Evolutionary conservation across 2,329 filamentous ascomycete species (phyloP), one percentile per base, ranked within the genome.

Genomic region (Huntiella savannae): DNA sequence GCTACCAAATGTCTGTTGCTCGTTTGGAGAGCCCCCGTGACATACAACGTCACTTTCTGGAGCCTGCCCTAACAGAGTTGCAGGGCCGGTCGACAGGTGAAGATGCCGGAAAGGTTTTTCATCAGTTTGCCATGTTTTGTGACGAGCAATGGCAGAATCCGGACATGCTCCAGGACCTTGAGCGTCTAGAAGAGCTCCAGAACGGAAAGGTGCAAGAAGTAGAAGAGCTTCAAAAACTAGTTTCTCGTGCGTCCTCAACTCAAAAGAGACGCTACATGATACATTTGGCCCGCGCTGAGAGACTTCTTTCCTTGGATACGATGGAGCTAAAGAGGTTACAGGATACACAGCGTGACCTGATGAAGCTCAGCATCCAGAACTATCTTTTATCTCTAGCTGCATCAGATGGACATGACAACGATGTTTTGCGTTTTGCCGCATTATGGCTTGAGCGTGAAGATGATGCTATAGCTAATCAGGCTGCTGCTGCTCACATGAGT

Each of bases 61-160:
- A 80, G 46, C 83, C 84, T 16, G 87, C 91, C 0, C 76, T 96
- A 22, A 78, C 77, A 53, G 83, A 92, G 56, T 67, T 98, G 5
- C 80, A 75, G 54, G 77, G 77, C 1, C 71, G 73, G 40, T 70
- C 63, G 4, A 70, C 77, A 45, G 81, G 82, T 1, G 68, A 71
- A 39, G 82, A 88, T 50, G 82, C 87, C 2, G 86, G 87, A 1
- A 73, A 84, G 53, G 91, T 96, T 1, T 95, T 86, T 55, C 86
- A 95, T 58, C 84, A 93, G 55, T 96, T 96, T 59, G 91, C 92
- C 19, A 73, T 78, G 44, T 98, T 98, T 58, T 98, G 92, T 56
- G 88, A 98, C 58, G 78, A 86, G 55, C 91, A 98, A 58, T 68
- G 98, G 7, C 82, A 94, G 55, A 88, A 88, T 56, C 73, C 80